Evolutionary conservation across 495 filamentous ascomycete species (phyloP).

Genomic region (Recurvomyces mirabilis): DNA sequence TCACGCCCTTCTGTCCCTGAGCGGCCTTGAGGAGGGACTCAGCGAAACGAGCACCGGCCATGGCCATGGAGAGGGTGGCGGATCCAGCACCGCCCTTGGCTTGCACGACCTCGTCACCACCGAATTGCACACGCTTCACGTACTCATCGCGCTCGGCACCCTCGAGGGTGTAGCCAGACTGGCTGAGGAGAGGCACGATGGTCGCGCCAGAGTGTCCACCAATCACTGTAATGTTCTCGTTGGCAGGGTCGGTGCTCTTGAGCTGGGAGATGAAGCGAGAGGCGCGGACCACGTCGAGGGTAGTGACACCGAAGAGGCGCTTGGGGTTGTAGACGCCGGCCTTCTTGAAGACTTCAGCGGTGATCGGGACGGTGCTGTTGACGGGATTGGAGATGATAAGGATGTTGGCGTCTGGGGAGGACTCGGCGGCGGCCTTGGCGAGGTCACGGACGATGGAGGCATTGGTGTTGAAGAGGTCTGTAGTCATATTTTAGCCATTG

Average conservation of each 20-base stretch:
- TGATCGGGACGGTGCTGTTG: constrained; percentile 98
- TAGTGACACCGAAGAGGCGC: constrained; percentile 97
- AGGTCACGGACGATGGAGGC: constrained; percentile 98
- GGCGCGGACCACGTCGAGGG: constrained; percentile 95
- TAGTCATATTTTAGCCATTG: neutral
- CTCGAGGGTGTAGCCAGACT: constrained; percentile 74
- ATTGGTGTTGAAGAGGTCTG: constrained; percentile 99
- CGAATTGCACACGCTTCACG: constrained; percentile 94
- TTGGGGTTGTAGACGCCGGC: constrained; percentile 94
- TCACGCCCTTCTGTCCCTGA: constrained; percentile 85
- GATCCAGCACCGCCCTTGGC: constrained; percentile 98
- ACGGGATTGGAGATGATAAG: constrained; percentile 98
- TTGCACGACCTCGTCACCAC: constrained; percentile 98
- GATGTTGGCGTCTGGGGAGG: constrained; percentile 84
- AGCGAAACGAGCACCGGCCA: constrained; percentile 95
- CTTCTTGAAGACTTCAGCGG: constrained; percentile 90
- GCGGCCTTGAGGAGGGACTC: constrained; percentile 87
- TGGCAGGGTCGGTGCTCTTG: constrained; percentile 76
- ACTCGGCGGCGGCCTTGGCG: constrained; percentile 85
- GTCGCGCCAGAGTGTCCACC: constrained; percentile 97
- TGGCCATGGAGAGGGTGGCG: constrained; percentile 97
- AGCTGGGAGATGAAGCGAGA: constrained; percentile 91
- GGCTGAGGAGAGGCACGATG: constrained; percentile 93
- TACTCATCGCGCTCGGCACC: constrained; percentile 64
- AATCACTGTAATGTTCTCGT: constrained; percentile 89